Evolutionary conservation across 148 eudicot species (phyloP).

Genomic region (Fagopyrum homotropicum): DNA sequence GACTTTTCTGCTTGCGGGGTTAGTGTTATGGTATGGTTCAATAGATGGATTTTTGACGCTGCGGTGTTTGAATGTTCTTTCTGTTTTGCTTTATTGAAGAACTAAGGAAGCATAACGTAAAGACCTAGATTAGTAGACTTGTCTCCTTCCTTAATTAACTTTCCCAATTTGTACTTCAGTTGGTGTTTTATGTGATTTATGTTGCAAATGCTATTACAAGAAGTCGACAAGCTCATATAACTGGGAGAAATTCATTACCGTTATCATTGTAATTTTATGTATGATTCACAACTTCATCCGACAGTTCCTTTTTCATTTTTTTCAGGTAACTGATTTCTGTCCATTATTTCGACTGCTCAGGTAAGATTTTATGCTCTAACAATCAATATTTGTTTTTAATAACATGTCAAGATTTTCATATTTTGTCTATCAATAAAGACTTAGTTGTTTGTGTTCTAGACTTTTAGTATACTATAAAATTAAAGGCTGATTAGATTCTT

Average conservation of each 20-base stretch:
- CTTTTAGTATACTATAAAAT: neutral
- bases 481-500: neutral
- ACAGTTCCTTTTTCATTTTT: neutral
- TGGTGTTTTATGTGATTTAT: no score
- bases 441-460: neutral
- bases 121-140: no score
- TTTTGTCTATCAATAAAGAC: no score
- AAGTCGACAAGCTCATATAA: neutral
- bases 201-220: neutral
- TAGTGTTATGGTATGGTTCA: no score
- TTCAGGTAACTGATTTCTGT: neutral
- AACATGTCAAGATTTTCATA: neutral
- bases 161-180: no score
- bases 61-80: no score
- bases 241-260: neutral
- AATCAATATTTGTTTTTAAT: neutral
- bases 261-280: constrained; percentile 1
- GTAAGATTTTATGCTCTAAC: neutral
- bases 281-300: neutral
- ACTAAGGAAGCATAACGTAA: no score
- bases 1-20: no score
- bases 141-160: no score
- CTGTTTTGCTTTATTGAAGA: no score
- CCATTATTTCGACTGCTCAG: neutral
- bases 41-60: no score